Evolutionary conservation across 345 rosid genomes (phyloP), one percentile per base, ranked within the genome.

Genomic region (Citrus mangshanensis): DNA sequence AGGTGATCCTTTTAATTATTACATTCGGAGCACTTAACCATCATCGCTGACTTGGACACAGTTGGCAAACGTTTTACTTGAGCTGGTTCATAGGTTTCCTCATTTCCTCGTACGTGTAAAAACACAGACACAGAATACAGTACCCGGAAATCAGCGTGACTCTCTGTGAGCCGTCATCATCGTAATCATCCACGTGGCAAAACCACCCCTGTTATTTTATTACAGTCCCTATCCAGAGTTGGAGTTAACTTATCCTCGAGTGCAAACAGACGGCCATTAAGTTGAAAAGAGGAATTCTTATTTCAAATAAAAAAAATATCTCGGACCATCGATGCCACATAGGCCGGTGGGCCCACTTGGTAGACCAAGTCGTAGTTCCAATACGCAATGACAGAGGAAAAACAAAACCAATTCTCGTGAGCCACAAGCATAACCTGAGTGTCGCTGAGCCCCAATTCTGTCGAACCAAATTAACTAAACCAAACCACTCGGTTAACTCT

Each of bases 391-490:
- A 30, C 32, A 18, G 37, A 34, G 25, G 21, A 51, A 62, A 62
- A 21, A 1, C 34, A 16, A 19, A 76, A 16, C n/a, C 59, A 64
- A 72, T 40, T 78, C 78, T 59, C 76, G 75, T 77, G 82, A 70
- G 25, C 77, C 77, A 34, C 71, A 28, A 35, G 68, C 10, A 34
- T 22, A 42, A 63, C 70, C 72, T 34, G 9, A 7, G 63, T 14
- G 37, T 38, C 54, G 28, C 42, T 32, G 30, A 40, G 16, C 67
- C 64, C 72, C 4, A 35, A 35, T 68, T 32, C 9, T 1, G 7
- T 34, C 19, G 30, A 72, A 35, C 72, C 72, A 30, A 75, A 13
- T 54, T 34, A 14, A 64, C 61, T 34, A 34, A 62, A 62, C 42
- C 58, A 35, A 30, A 65, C 75, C 38, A 7, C 65, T 51, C 30